Percentiles rank a stretch among this genome's conserved stretches.
Conservation (phyloP, 371 early-diverging fungal species). For the Funneliformis caledonium region DNA sequence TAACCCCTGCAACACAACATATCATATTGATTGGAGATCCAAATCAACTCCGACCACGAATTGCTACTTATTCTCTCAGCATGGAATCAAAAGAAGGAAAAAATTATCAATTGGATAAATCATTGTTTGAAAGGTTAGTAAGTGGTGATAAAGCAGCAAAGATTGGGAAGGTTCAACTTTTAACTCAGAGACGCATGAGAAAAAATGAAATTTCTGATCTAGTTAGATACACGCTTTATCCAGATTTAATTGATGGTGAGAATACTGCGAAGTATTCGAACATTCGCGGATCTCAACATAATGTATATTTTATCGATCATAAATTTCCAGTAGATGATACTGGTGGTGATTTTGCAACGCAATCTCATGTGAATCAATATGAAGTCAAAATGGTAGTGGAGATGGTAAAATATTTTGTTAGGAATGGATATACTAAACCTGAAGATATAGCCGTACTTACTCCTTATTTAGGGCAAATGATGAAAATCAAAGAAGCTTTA, state of each 20-base stretch:
- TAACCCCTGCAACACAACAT: background rate
- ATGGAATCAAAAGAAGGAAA: conserved; percentile 45
- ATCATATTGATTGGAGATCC: conserved; percentile 53
- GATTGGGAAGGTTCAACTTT: conserved; percentile 52
- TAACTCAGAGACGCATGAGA: conserved; percentile 75
- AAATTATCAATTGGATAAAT: conserved; percentile 59
- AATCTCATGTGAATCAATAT: conserved; percentile 52
- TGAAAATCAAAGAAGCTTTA: conserved; percentile 51
- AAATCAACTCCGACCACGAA: conserved; percentile 64
- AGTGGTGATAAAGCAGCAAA: conserved; percentile 46
- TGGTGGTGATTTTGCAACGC: conserved; percentile 42
- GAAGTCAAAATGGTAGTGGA: conserved; percentile 54
- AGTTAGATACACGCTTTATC: conserved; percentile 50
- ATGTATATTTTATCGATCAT: conserved; percentile 56
- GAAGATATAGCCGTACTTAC: conserved; percentile 63
- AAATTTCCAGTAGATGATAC: conserved; percentile 47
- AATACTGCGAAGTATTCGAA: conserved; percentile 44
- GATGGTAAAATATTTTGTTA: conserved; percentile 53
- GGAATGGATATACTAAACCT: conserved; percentile 58
- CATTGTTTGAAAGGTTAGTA: conserved; percentile 74
- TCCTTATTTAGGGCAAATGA: conserved; percentile 57
- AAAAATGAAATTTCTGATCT: conserved; percentile 65
- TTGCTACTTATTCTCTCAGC: conserved; percentile 47
- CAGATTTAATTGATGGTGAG: conserved; percentile 46
- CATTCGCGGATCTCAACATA: conserved; percentile 50